Evolutionary conservation across 2,329 filamentous ascomycete species (phyloP).

Genomic region (Beauveria bassiana): DNA sequence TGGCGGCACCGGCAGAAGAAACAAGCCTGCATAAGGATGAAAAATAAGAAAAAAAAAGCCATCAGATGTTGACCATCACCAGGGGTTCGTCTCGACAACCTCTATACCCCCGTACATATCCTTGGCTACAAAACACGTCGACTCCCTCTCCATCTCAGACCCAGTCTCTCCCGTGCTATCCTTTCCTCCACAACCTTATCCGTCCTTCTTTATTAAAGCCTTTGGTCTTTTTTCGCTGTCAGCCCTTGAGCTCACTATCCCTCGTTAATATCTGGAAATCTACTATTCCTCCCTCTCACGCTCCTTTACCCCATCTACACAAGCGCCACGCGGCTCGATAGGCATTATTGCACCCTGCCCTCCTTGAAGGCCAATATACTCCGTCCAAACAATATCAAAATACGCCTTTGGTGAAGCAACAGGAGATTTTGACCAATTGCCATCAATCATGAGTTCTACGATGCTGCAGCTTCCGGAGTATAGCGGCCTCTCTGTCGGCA

Average conservation of each 20-base stretch:
- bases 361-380: slow-evolving; percentile 2
- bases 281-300: slow-evolving; percentile 9
- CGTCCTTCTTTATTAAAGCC: slow-evolving; percentile 4
- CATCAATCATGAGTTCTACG: slow-evolving; percentile 7
- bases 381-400: not conserved
- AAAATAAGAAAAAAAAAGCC: slow-evolving; percentile 1
- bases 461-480: slow-evolving; percentile 13
- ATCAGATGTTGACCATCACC: slow-evolving; percentile 6
- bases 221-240: not conserved
- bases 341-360: not conserved
- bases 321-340: not conserved
- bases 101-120: slow-evolving; percentile 7
- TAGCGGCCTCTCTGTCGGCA: slow-evolving; percentile 13
- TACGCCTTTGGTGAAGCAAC: slow-evolving; percentile 2
- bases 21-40: slow-evolving; percentile 4
- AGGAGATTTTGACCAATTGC: not conserved
- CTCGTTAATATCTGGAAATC: slow-evolving; percentile 7
- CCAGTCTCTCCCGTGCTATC: slow-evolving; percentile 1
- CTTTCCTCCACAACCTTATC: slow-evolving; percentile 8
- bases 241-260: slow-evolving; percentile 7
- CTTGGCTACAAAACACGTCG: slow-evolving; percentile 12
- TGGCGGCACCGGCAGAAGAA: slow-evolving; percentile 8
- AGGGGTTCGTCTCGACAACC: slow-evolving; percentile 1
- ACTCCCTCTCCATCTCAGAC: slow-evolving; percentile 18
- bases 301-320: slow-evolving; percentile 8